phyloP scores from a whole-genome alignment of 208 protist species.

The Acanthamoeba culbertsoni region DNA sequence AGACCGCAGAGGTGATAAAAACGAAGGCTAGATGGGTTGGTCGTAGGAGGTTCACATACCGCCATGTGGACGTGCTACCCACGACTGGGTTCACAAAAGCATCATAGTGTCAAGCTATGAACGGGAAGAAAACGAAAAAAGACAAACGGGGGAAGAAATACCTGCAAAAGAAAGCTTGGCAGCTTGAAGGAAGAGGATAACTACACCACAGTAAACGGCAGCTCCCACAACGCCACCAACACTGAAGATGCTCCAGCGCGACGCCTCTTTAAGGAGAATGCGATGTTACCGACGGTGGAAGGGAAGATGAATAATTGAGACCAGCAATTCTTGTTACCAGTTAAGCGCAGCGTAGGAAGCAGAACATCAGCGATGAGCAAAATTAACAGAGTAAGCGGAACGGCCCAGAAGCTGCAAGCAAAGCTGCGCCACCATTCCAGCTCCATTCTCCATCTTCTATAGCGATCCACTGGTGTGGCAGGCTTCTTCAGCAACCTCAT shows the following conservation, averaged over 20 bases:
- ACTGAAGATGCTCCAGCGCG: neutral
- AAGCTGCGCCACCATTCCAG: conserved; percentile 8
- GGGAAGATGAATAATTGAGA: neutral
- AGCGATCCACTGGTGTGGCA: neutral
- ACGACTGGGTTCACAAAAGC: neutral
- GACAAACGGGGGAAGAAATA: neutral
- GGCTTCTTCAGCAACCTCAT: neutral
- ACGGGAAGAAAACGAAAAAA: neutral
- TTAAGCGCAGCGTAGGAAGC: neutral
- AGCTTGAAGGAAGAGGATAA: neutral
- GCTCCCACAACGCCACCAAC: neutral
- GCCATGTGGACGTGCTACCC: neutral
- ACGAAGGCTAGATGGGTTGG: neutral
- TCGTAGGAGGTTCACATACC: conserved; percentile 12
- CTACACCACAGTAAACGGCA: neutral
- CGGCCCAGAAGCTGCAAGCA: neutral
- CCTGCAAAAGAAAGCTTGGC: neutral
- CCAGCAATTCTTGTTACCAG: neutral
- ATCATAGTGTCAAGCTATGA: neutral
- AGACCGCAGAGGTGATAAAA: neutral
- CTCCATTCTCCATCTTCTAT: neutral
- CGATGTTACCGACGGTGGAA: neutral
- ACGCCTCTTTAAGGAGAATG: neutral
- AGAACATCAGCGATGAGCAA: neutral
- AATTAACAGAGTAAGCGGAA: neutral